Conservation (phyloP, 2,329 filamentous ascomycete genomes). For the Colletotrichum spaethianum region DNA sequence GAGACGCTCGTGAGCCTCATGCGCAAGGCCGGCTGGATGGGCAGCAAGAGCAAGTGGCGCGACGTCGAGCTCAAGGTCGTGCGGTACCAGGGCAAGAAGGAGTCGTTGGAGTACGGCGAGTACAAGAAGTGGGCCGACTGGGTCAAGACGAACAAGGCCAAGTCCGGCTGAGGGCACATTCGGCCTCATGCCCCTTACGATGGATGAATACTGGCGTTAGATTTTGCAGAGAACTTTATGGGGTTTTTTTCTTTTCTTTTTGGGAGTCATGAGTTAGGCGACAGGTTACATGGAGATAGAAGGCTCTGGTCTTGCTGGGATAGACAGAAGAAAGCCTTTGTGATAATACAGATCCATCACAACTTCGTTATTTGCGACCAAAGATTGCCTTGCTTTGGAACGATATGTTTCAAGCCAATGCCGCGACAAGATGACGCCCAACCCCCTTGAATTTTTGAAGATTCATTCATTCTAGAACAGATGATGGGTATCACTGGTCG, state of each 20-base stretch:
- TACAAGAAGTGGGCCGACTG: constrained; percentile 87
- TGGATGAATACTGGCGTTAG: constrained; percentile 26
- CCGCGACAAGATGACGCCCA: no score
- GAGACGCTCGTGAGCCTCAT: constrained; percentile 92
- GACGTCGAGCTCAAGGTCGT: constrained; percentile 85
- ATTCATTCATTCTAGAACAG: not conserved
- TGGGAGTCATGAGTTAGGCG: constrained; percentile 6
- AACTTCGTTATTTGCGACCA: not conserved
- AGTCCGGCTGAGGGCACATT: constrained; percentile 24
- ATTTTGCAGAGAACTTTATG: not conserved
- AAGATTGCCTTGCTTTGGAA: not conserved
- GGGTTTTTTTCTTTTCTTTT: not conserved
- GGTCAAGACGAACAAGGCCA: constrained; percentile 60
- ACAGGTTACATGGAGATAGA: constrained; percentile 18
- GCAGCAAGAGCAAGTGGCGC: constrained; percentile 83
- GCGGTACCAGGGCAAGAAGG: constrained; percentile 89
- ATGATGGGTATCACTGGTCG: not conserved
- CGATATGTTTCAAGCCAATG: not conserved
- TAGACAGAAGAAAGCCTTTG: constrained; percentile 30
- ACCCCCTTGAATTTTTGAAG: not conserved
- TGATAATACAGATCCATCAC: constrained; percentile 24
- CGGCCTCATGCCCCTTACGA: not conserved
- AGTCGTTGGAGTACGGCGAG: constrained; percentile 77
- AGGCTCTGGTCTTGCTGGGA: constrained; percentile 10
- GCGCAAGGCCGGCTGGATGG: constrained; percentile 94